Evolutionary conservation across 179 eudicot species (phyloP), one percentile per base, ranked within the genome.

Genomic region (Camellia oleifera): DNA sequence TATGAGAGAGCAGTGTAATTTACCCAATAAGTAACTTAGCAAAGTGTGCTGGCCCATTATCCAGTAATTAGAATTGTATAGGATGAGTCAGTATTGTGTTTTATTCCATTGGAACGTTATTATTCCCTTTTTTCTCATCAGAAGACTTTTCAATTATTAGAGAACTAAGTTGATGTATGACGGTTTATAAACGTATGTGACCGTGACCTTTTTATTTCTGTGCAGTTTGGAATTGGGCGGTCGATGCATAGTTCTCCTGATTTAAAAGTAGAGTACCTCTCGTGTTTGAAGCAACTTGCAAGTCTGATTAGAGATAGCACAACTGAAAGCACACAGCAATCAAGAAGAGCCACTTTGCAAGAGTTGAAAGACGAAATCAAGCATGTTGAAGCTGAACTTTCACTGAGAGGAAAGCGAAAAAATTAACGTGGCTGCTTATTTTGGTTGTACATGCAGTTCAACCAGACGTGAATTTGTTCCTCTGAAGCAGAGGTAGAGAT

Each of bases 341-440:
- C 84, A 14, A 53, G 70, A 56, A 68, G 75, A 65, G 74, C 60
- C 17, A 77, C 76, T 76, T 69, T 86, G 32, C 81, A 90, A 79
- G 89, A 89, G 56, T 76, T 93, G 75, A 77, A 84, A 82, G 88
- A 82, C 18, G 97, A 89, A 87, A 88, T 90, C 83, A 78, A 78
- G 80, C 86, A 76, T 5, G 74, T 88, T 58, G 94, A 92, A 85
- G 85, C 64, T n/a, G 89, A 88, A 69, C 78, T 89, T 72, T 69
- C 84, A 32, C 40, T 69, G 7, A 57, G 58, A 23, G 61, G 60
- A 42, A 75, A 53, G 74, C 69, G 11, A 20, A 48, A 32, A 73
- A 61, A n/a, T 52, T 83, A 40, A 82, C 10, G n/a, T 63, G 54
- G 69, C 46, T 8, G 58, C 67, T 74, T 50, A 50, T 69, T 44